A percentile compares a stretch with the other conserved stretches of the same genome.
These are phyloP conservation scores for Suhomyces vadensis DNA, from an alignment of 805 yeast genomes.

Conservation along the genomic window DNA sequence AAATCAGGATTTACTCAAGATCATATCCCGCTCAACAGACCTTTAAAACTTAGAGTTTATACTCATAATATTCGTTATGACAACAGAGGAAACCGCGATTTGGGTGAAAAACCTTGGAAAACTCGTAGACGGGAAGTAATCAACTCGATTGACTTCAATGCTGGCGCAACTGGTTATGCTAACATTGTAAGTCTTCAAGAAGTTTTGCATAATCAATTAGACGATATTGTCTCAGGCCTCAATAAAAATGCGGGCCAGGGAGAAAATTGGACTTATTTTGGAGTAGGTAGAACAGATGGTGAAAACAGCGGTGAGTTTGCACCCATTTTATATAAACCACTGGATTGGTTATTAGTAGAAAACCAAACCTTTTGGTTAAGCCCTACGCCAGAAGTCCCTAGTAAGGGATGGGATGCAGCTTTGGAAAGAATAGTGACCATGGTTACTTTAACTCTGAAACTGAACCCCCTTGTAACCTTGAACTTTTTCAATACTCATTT, in stretches of 20 bases:
- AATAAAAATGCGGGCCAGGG: slow-evolving; percentile 26
- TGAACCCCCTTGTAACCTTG: slow-evolving; percentile 28
- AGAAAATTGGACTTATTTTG: slow-evolving; percentile 36
- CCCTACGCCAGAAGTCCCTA: slow-evolving; percentile 39
- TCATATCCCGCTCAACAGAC: background rate
- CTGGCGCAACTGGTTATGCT: slow-evolving; percentile 23
- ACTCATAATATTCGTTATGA: slow-evolving; percentile 50
- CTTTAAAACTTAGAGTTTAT: slow-evolving; percentile 26
- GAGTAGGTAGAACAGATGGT: slow-evolving; percentile 40
- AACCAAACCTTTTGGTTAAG: slow-evolving; percentile 42
- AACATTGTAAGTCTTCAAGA: slow-evolving; percentile 45
- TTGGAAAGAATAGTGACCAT: slow-evolving; percentile 41
- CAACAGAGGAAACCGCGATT: slow-evolving; percentile 28
- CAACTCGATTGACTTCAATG: slow-evolving; percentile 42
- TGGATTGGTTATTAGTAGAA: slow-evolving; percentile 34
- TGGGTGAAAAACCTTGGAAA: slow-evolving; percentile 49
- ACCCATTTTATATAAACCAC: slow-evolving; percentile 34
- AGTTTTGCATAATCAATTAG: slow-evolving; percentile 36
- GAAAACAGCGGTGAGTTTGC: slow-evolving; percentile 32
- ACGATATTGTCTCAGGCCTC: slow-evolving; percentile 29
- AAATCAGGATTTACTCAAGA: background rate
- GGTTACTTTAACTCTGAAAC: slow-evolving; percentile 33
- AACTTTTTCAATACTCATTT: slow-evolving; percentile 45
- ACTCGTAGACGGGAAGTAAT: slow-evolving; percentile 39
- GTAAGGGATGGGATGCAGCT: slow-evolving; percentile 46